phyloP scores from a whole-genome alignment of 768 basidiomycete species.

The Pisolithus albus region DNA sequence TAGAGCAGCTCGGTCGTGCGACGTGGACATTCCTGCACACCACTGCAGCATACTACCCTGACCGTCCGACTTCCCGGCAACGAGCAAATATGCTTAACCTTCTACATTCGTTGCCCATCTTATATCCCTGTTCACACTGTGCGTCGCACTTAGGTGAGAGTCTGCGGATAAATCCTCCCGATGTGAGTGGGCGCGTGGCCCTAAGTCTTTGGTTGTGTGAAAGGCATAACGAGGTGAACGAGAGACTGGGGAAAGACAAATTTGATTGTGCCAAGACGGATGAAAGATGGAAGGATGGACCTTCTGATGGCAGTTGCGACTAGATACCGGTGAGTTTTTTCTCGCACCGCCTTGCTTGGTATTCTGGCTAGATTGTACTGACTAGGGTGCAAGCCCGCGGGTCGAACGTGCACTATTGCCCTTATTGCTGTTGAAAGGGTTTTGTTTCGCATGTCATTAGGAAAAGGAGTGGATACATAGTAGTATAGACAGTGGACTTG shows the following conservation, averaged over 20 bases:
- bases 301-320: constrained; percentile 83
- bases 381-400: background rate
- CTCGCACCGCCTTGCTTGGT: background rate
- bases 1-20: constrained; percentile 80
- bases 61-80: constrained; percentile 66
- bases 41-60: constrained; percentile 92
- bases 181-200: constrained; percentile 62
- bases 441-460: too few relatives aligned
- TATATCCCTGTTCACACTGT: constrained; percentile 89
- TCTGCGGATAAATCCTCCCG: constrained; percentile 61
- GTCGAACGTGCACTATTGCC: too few relatives aligned
- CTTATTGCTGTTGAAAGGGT: too few relatives aligned
- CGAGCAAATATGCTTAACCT: constrained; percentile 80
- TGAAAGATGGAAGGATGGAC: constrained; percentile 91
- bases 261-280: constrained; percentile 83
- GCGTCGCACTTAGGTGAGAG: constrained; percentile 75
- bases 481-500: background rate
- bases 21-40: constrained; percentile 98
- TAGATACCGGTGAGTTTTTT: constrained; percentile 26
- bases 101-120: constrained; percentile 64
- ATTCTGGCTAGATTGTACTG: background rate
- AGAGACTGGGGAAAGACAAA: constrained; percentile 69
- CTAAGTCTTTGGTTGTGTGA: constrained; percentile 86
- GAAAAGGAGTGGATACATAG: background rate
- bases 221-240: constrained; percentile 90